Evolutionary conservation across 106 monocot genomes (phyloP).

Genomic region (Phalaenopsis equestris): DNA sequence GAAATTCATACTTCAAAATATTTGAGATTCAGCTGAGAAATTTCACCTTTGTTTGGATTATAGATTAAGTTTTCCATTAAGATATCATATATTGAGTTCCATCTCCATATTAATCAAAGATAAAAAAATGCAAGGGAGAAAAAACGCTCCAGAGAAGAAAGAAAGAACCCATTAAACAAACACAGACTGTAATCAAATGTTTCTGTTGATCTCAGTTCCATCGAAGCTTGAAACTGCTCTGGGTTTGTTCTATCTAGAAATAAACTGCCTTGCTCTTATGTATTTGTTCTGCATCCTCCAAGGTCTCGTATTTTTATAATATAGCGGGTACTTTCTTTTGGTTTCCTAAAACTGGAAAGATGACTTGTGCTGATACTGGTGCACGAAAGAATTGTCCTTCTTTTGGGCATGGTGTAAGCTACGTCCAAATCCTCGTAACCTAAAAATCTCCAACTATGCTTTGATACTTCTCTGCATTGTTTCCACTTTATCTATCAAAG

Average conservation of each 20-base stretch:
- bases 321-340: neutral
- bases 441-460: neutral
- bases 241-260: neutral
- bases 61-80: too few relatives aligned
- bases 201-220: neutral
- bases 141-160: too few relatives aligned
- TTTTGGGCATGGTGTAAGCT: neutral
- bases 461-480: neutral
- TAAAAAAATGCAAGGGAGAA: too few relatives aligned
- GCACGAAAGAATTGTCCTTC: neutral
- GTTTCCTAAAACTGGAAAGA: neutral
- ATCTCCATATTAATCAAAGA: too few relatives aligned
- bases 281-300: neutral
- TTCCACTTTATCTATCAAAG: neutral
- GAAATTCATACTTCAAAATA: too few relatives aligned
- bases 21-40: too few relatives aligned
- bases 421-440: neutral
- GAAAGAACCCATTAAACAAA: neutral
- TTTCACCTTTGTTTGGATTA: too few relatives aligned
- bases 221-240: neutral
- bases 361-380: neutral
- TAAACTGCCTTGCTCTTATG: neutral
- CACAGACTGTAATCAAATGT: neutral
- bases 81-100: too few relatives aligned
- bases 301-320: neutral